phyloP scores from a whole-genome alignment of 2,329 filamentous ascomycete species.

The Colletotrichum sojae region DNA sequence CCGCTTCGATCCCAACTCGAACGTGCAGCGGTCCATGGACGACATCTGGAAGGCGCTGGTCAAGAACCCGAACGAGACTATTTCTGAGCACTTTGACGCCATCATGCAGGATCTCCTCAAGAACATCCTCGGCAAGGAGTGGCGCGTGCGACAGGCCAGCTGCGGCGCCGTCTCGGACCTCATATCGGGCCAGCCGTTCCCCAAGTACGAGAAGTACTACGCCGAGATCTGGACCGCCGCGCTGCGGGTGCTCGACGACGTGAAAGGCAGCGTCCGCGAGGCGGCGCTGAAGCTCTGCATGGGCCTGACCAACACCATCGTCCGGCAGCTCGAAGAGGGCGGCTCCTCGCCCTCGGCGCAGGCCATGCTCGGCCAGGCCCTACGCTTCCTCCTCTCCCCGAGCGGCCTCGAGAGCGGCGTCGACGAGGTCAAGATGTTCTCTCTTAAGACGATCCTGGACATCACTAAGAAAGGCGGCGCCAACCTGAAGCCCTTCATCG shows the following conservation, averaged over 20 bases:
- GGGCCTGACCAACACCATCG: slow-evolving; percentile 85
- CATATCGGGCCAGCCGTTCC: slow-evolving; percentile 82
- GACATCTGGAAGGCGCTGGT: slow-evolving; percentile 98
- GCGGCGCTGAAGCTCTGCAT: slow-evolving; percentile 88
- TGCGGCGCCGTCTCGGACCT: slow-evolving; percentile 92
- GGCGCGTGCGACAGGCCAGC: slow-evolving; percentile 92
- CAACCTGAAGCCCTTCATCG: slow-evolving; percentile 83
- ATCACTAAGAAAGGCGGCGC: slow-evolving; percentile 92
- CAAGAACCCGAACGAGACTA: slow-evolving; percentile 83
- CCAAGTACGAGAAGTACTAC: slow-evolving; percentile 87
- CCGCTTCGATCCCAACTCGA: slow-evolving; percentile 93
- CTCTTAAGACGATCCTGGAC: slow-evolving; percentile 86
- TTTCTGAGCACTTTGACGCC: slow-evolving; percentile 86
- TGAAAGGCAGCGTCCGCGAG: slow-evolving; percentile 89
- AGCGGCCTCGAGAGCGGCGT: slow-evolving; percentile 91
- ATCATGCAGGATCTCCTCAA: slow-evolving; percentile 91
- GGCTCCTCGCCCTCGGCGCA: slow-evolving; percentile 78
- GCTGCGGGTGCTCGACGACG: slow-evolving; percentile 94
- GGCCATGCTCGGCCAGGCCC: slow-evolving; percentile 86
- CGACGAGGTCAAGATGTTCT: slow-evolving; percentile 88
- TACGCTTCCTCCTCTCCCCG: slow-evolving; percentile 91
- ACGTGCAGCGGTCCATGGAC: slow-evolving; percentile 95
- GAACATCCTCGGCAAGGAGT: slow-evolving; percentile 91
- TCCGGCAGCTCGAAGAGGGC: slow-evolving; percentile 87
- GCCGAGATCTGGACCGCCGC: slow-evolving; percentile 87